phyloP scores from a whole-genome alignment of 768 basidiomycete genomes.

The Trametes maxima region DNA sequence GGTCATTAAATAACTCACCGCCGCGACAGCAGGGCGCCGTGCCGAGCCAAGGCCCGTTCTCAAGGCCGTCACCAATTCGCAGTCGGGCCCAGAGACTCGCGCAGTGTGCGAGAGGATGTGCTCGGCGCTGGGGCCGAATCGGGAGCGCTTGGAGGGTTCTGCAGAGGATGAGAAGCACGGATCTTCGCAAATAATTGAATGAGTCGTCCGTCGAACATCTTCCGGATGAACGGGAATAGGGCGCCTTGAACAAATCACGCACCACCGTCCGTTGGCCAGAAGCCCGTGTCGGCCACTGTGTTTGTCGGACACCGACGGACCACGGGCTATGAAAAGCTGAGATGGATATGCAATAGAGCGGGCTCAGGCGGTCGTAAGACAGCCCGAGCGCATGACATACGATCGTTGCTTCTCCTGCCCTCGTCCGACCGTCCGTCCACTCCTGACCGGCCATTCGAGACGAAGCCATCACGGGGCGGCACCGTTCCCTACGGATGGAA shows the following conservation, averaged over 20 bases:
- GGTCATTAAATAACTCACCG: background rate
- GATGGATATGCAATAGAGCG: background rate
- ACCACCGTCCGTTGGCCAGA: background rate
- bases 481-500: background rate
- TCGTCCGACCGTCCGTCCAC: background rate
- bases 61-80: too few species aligned
- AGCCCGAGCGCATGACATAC: background rate
- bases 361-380: constrained; percentile 4
- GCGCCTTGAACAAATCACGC: background rate
- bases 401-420: background rate
- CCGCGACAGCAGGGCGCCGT: background rate
- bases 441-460: background rate
- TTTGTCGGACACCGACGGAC: background rate
- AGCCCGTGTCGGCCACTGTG: background rate
- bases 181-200: background rate
- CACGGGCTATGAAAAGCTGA: background rate
- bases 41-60: background rate
- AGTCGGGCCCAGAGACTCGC: too few species aligned
- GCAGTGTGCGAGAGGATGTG: too few species aligned
- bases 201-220: background rate
- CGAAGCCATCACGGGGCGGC: constrained; percentile 9
- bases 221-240: background rate
- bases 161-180: constrained; percentile 3
- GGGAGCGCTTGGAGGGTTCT: constrained; percentile 2
- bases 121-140: background rate